Evolutionary conservation across 306 rosid genomes (phyloP).

Genomic region (Quercus dentata): DNA sequence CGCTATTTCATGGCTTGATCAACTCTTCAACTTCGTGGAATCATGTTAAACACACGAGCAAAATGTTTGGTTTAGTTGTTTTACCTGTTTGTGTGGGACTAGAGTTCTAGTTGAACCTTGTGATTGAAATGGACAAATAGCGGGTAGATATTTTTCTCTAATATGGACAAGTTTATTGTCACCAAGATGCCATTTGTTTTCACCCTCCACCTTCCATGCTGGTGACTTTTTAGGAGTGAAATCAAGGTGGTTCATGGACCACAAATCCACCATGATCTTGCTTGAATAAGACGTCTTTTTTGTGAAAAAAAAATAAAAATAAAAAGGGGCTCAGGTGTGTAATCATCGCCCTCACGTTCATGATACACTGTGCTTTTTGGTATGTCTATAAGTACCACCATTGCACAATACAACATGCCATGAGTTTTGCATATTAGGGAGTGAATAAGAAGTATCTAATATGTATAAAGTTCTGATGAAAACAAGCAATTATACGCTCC

Average conservation of each 20-base stretch:
- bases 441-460: too few species aligned
- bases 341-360: fast-evolving
- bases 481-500: too few species aligned
- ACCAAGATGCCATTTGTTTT: neutral
- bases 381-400: too few species aligned
- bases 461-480: too few species aligned
- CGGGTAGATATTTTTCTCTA: neutral
- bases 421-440: too few species aligned
- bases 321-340: too few species aligned
- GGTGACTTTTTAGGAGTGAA: neutral
- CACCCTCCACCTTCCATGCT: neutral
- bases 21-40: constrained; percentile 2
- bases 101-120: neutral
- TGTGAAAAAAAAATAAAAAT: too few species aligned
- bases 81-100: neutral
- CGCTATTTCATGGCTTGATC: neutral
- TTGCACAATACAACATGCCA: too few species aligned
- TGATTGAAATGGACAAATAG: neutral
- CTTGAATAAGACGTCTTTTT: neutral
- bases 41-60: constrained; percentile 31
- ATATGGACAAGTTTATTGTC: neutral
- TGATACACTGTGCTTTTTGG: too few species aligned
- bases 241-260: neutral
- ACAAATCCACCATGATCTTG: neutral
- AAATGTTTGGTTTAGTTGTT: constrained; percentile 12